A percentile compares a stretch with the other conserved stretches of the same genome.
Conservation (phyloP, 208 protist genomes). For the Vickermania ingenoplastis region DNA sequence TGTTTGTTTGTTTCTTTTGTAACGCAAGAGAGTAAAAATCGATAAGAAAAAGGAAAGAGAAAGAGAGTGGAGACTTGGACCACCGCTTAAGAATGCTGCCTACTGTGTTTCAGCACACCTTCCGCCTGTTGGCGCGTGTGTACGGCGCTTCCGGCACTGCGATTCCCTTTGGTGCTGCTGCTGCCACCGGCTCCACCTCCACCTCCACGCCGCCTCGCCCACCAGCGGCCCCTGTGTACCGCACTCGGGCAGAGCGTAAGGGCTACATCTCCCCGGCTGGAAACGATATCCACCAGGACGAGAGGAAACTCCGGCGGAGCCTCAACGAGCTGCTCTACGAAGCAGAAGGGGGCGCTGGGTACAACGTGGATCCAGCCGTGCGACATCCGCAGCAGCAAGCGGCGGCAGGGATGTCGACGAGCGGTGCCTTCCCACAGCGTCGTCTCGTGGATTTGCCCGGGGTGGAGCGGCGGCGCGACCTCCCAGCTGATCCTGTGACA, state of each 20-base stretch:
- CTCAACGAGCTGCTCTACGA: constrained; percentile 72
- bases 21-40: too few relatives aligned
- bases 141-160: constrained; percentile 40
- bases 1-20: too few relatives aligned
- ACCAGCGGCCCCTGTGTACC: too few relatives aligned
- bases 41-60: too few relatives aligned
- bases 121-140: constrained; percentile 57
- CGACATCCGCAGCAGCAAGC: background rate
- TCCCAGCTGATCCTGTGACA: constrained; percentile 85
- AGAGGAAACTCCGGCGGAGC: constrained; percentile 61
- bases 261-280: constrained; percentile 71
- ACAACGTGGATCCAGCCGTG: constrained; percentile 3
- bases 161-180: constrained; percentile 7
- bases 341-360: constrained; percentile 34
- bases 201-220: background rate
- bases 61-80: too few relatives aligned
- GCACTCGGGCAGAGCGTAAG: constrained; percentile 13
- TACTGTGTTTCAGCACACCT: too few relatives aligned
- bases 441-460: constrained; percentile 70
- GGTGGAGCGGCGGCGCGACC: constrained; percentile 69
- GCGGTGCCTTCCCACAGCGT: constrained; percentile 26
- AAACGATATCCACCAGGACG: constrained; percentile 51
- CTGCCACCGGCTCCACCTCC: background rate
- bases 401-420: background rate
- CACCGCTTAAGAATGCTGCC: too few relatives aligned